Evolutionary conservation across 768 basidiomycete genomes (phyloP), one percentile per base, ranked within the genome.

Genomic region (Podaxis pistillaris): DNA sequence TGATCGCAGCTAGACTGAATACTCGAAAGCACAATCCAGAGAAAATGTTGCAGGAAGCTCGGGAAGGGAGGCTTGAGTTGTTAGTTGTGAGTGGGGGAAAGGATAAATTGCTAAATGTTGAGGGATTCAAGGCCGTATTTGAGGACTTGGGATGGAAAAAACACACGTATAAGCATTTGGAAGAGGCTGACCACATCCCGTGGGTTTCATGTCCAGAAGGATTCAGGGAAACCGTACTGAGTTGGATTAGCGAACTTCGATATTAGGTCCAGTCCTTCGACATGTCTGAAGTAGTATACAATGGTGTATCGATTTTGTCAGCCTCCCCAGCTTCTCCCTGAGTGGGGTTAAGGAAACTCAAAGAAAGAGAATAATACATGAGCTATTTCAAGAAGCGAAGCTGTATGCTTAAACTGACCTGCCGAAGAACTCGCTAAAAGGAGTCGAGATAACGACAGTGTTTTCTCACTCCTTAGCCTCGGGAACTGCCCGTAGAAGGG

Each of bases 171-270:
- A 44, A 55, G 19, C 44, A 55, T 12, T 60, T 76, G 12, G 63
- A 65, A 6, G 66, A 72, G 12, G 71, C 68, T 17, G 74, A 72
- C 51, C 76, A 76, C 58, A 69, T 71, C 56, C 68, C 69, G 4
- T 74, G 73, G 72, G 57, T 74, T 52, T 64, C 65, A 38, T 54
- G 68, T 36, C 63, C 69, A 2, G 68, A 65, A 4, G 63, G 46
- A 33, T 73, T 73, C 60, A 66, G 70, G 53, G 58, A 63, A 11
- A 66, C 56, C 22, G 58, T 75, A 24, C 55, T 74, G 46, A 36
- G 47, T 36, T 74, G 73, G 72, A 41, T 73, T 7, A 28, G 24
- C 22, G 57, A 47, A 26, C 9, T 12, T 28, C 19, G 12, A 8
- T 24, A 2, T 3, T 50, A 28, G 49, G 44, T 7, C 8, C 7